Evolutionary conservation across 1,139 yeast genomes (phyloP).

Genomic region (Debaryomyces subglobosus): DNA sequence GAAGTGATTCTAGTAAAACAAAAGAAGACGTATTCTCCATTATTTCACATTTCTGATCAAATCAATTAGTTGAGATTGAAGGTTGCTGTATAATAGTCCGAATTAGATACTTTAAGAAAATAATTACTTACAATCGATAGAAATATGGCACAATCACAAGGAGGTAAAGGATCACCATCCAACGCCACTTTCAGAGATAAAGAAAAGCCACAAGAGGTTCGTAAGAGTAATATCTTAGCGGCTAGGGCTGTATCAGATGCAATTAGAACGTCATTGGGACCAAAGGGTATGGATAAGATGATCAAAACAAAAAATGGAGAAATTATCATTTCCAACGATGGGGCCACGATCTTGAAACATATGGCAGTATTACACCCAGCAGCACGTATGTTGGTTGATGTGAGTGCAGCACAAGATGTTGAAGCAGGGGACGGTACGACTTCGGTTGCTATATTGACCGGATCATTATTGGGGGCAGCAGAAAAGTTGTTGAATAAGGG

Average conservation of each 20-base stretch:
- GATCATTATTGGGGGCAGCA: slow-evolving; percentile 92
- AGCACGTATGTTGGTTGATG: slow-evolving; percentile 96
- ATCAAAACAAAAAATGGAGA: slow-evolving; percentile 91
- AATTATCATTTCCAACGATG: slow-evolving; percentile 94
- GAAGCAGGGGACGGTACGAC: slow-evolving; percentile 99
- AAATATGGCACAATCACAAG: slow-evolving; percentile 24
- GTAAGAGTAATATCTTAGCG: slow-evolving; percentile 89
- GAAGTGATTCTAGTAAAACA: background rate
- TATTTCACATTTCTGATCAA: slow-evolving; percentile 3
- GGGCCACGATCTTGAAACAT: slow-evolving; percentile 93
- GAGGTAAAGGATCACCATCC: slow-evolving; percentile 53
- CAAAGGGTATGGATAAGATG: slow-evolving; percentile 99
- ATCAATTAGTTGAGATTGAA: slow-evolving; percentile 3
- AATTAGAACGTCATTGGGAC: slow-evolving; percentile 94
- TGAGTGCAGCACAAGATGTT: slow-evolving; percentile 95
- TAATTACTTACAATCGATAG: background rate
- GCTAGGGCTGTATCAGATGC: slow-evolving; percentile 99
- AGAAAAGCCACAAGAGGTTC: slow-evolving; percentile 97
- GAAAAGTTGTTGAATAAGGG: slow-evolving; percentile 88
- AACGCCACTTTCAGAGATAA: slow-evolving; percentile 91
- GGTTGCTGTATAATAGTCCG: background rate
- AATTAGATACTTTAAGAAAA: background rate
- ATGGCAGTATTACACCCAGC: slow-evolving; percentile 99
- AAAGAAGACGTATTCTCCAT: background rate
- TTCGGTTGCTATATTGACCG: slow-evolving; percentile 92